Evolutionary conservation across 176 grass and related monocot genomes (phyloP).

Genomic region (Eragrostis nindensis): DNA sequence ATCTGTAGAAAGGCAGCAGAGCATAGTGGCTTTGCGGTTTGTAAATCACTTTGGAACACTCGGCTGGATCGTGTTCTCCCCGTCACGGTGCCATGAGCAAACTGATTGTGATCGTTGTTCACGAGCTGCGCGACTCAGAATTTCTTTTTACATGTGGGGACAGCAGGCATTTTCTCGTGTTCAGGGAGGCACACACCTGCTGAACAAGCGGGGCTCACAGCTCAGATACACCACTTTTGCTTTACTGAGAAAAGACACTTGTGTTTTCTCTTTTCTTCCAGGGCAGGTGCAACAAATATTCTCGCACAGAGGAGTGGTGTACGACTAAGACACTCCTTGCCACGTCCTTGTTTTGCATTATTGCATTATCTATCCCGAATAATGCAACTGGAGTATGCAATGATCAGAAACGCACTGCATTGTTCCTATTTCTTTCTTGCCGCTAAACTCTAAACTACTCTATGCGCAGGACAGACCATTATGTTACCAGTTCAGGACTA

Average conservation of each 20-base stretch:
- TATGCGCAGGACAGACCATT: neutral
- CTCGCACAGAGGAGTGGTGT: neutral
- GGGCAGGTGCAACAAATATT: conserved; percentile 38
- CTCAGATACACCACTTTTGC: neutral
- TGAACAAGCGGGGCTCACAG: neutral
- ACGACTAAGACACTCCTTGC: conserved; percentile 14
- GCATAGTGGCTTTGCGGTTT: conserved; percentile 8
- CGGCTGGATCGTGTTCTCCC: neutral
- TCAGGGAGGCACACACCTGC: neutral
- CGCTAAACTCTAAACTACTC: neutral
- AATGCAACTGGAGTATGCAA: neutral
- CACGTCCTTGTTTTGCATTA: neutral
- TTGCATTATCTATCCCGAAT: neutral
- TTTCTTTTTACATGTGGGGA: neutral
- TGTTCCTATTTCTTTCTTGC: neutral
- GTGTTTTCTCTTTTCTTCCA: neutral
- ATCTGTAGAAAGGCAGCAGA: conserved; percentile 23
- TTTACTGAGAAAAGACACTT: conserved; percentile 20
- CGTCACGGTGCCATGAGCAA: neutral
- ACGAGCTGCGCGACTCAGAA: neutral
- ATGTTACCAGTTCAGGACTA: neutral
- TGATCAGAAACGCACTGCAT: neutral
- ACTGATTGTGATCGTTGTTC: neutral
- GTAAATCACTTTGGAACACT: conserved; percentile 9
- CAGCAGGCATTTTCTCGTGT: neutral